Evolutionary conservation across 2,329 filamentous ascomycete genomes (phyloP), one percentile per base, ranked within the genome.

Genomic region (Chalaropsis ovoidea): DNA sequence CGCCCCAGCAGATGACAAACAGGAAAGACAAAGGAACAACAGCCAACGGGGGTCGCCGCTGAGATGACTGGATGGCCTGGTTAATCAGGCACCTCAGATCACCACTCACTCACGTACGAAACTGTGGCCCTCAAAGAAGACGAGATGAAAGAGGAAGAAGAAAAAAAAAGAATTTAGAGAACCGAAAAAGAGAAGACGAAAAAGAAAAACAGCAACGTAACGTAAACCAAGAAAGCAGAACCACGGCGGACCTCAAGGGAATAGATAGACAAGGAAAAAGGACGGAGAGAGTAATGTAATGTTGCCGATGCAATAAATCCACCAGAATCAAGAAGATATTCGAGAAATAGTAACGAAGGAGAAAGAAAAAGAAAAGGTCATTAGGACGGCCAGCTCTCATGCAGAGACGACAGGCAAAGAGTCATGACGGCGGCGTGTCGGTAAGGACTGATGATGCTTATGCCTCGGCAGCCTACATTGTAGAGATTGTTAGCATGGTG

Each of bases 131-230:
- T 43, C 35, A 64, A 10, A 41, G 15, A 64, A 42, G 54, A 42
- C 68, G 62, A 61, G 66, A 67, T 66, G 67, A 67, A 64, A 69
- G 65, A 69, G 69, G 67, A 68, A 69, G 67, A 70, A 65, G 64
- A 71, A 69, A 64, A 69, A 65, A 62, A 58, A n/a, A 49, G 56
- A 63, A 49, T 52, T 52, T 24, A 39, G 31, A 41, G 27, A 45
- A 62, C n/a, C 41, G 66, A 68, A 67, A 67, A n/a, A n/a, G n/a
- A n/a, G n/a, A n/a, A n/a, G n/a, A n/a, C n/a, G n/a, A n/a, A n/a
- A n/a, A n/a, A n/a, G n/a, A 69, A 68, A 70, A 68, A 69, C 67
- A 69, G 66, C 68, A 67, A 68, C 67, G 63, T 68, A 68, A 65
- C 42, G 66, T 67, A 27, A 27, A 64, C 69, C 68, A 67, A 49